Base-by-base conservation (phyloP, 768 basidiomycete species). In the Wakefieldia striispora region DNA sequence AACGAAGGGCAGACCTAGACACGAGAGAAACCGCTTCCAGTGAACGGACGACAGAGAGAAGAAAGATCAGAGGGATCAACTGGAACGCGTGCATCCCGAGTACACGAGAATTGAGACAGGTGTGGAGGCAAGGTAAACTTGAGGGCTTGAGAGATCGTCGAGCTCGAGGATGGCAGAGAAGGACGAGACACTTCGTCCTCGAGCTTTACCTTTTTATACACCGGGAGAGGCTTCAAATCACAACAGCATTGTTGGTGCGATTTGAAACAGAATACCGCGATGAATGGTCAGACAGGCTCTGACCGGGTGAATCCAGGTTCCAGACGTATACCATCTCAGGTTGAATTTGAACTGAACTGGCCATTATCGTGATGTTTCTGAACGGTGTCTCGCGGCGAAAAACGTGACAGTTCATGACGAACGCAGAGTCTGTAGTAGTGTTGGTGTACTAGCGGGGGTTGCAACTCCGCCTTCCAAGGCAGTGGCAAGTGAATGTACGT, bases 401-500 rank as follows among this genome's bases (percentile, higher is more conserved):
- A n/a, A n/a, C n/a, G n/a, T n/a, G n/a, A n/a, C n/a, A n/a, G n/a
- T n/a, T n/a, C n/a, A n/a, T n/a, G n/a, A n/a, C n/a, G n/a, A n/a
- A n/a, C n/a, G n/a, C n/a, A n/a, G n/a, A n/a, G n/a, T n/a, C n/a
- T n/a, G n/a, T n/a, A n/a, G n/a, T n/a, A n/a, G n/a, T n/a, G n/a
- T n/a, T n/a, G n/a, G n/a, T n/a, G n/a, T n/a, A n/a, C n/a, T n/a
- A n/a, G n/a, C n/a, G 4, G 24, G 24, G 4, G 36, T 48, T 45
- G 20, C 19, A 50, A 53, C 50, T 53, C 50, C 58, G 58, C 53
- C 17, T 9, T 4, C 19, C 33, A 16, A 17, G 16, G 17, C 19
- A 0, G 20, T 38, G 16, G 11, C 12, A 13, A 10, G 36, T 47
- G 20, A 29, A 73, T 73, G 73, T n/a, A n/a, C n/a, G n/a, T n/a